Evolutionary conservation across 2,329 filamentous ascomycete species (phyloP), one percentile per base, ranked within the genome.

Genomic region (Alternaria longipes): DNA sequence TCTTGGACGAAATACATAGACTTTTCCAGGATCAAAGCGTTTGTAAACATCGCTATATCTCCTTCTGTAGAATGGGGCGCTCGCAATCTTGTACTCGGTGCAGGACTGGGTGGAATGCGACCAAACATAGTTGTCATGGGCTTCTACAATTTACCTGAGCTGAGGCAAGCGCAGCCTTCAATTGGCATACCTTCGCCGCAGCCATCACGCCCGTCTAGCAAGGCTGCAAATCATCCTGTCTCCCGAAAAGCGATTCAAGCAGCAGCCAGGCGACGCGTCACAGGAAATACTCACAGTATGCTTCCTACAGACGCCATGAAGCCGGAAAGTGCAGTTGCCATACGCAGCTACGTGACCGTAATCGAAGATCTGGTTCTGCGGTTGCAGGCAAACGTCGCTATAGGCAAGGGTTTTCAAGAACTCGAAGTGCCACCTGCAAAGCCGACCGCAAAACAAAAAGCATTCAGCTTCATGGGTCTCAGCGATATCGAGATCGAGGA

Each of bases 1-100:
- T 88, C 91, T 0, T 95, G 93, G 93, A 90, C 91, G 26, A 93
- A 91, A 68, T 94, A 94, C 66, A 94, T 97, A 47, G 92, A 96
- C 70, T 93, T 89, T 66, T 93, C 91, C 1, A 89, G 87, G 68
- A 93, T 96, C 74, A 97, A 97, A 77, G 93, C 93, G 0, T 97
- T 97, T 74, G 90, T 96, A 12, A 94, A 97, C 68, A 87, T 97
- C 53, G 89, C 91, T 14, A 91, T 97, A 75, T 92, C 92, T 1
- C 93, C 93, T 0, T 87, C 88, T 3, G 87, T 94, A 30, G 93
- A 91, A 70, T 97, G 93, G 93, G 93, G 93, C 1, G 87, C 92
- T 22, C 85, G 93, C 20, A 97, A 96, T 70, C 83, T 96, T 46
- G 91, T 95, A 8, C 80, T 97, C 9, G 91, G 90, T 11, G 90